These are phyloP conservation scores for Venturia asperata DNA, from an alignment of 2,329 filamentous ascomycete genomes.

Conservation along the genomic window DNA sequence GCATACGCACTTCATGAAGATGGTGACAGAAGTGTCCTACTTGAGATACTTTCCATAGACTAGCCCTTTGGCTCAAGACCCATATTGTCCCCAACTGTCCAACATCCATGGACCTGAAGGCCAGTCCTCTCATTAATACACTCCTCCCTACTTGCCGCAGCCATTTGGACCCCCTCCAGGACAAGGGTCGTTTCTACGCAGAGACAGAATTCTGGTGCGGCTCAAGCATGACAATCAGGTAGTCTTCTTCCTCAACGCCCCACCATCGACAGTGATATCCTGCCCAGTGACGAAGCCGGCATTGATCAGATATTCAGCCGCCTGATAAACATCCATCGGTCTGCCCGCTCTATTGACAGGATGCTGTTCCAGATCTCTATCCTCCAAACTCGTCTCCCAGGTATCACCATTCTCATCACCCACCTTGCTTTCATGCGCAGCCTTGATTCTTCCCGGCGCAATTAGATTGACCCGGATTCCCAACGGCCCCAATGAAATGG, in stretches of 20 bases:
- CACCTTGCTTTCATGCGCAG: slow-evolving; percentile 40
- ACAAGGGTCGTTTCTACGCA: neutral
- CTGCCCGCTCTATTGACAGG: slow-evolving; percentile 40
- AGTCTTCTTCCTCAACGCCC: slow-evolving; percentile 18
- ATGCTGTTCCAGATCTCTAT: slow-evolving; percentile 39
- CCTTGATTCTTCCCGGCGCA: slow-evolving; percentile 42
- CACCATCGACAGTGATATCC: slow-evolving; percentile 17
- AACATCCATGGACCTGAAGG: neutral
- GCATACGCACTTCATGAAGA: neutral
- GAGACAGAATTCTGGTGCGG: neutral
- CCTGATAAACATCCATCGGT: slow-evolving; percentile 41
- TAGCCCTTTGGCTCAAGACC: neutral
- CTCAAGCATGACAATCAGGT: neutral
- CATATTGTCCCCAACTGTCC: neutral
- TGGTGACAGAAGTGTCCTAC: neutral
- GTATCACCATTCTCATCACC: slow-evolving; percentile 37
- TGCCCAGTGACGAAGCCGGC: slow-evolving; percentile 34
- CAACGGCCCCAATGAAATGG: slow-evolving; percentile 29
- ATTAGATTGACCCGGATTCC: slow-evolving; percentile 37
- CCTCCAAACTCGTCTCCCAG: slow-evolving; percentile 33
- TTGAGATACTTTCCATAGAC: neutral
- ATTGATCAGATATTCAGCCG: slow-evolving; percentile 36
- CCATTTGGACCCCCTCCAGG: neutral
- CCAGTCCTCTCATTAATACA: neutral
- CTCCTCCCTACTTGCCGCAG: neutral